These are phyloP conservation scores for Withania somnifera DNA, from an alignment of 305 asterid species.

Conservation along the genomic window DNA sequence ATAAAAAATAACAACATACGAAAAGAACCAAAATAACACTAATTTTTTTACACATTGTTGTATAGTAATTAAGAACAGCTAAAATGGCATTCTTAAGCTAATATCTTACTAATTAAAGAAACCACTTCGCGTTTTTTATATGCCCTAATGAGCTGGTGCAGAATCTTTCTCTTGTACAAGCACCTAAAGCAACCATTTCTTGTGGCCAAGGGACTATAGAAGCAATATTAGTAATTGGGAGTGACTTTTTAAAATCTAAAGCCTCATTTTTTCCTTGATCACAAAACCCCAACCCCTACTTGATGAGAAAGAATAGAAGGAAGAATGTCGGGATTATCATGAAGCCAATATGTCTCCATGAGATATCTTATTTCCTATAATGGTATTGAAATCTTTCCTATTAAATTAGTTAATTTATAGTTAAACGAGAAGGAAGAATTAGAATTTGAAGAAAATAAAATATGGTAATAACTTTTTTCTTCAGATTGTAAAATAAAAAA, in stretches of 20 bases:
- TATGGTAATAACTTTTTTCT: neutral
- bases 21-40: too few relatives aligned
- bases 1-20: too few relatives aligned
- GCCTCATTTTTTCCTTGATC: conserved; percentile 64
- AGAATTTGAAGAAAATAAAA: neutral
- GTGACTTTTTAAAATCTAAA: conserved; percentile 1
- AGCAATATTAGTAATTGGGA: neutral
- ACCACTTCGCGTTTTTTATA: conserved; percentile 89
- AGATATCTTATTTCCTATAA: conserved; percentile 61
- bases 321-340: conserved; percentile 60
- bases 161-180: conserved; percentile 70
- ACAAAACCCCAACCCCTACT: conserved; percentile 88
- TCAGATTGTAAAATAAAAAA: neutral
- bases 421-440: neutral
- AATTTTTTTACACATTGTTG: too few relatives aligned
- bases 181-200: conserved; percentile 29
- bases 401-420: neutral
- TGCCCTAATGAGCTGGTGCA: conserved; percentile 37
- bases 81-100: too few relatives aligned
- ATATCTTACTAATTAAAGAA: conserved; percentile 12
- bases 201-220: neutral
- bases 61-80: too few relatives aligned
- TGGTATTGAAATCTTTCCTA: conserved; percentile 77
- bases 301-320: conserved; percentile 89
- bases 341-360: conserved; percentile 89